These are phyloP conservation scores for Xanthoceras sorbifolium DNA, from an alignment of 345 rosid species.

Conservation along the genomic window DNA sequence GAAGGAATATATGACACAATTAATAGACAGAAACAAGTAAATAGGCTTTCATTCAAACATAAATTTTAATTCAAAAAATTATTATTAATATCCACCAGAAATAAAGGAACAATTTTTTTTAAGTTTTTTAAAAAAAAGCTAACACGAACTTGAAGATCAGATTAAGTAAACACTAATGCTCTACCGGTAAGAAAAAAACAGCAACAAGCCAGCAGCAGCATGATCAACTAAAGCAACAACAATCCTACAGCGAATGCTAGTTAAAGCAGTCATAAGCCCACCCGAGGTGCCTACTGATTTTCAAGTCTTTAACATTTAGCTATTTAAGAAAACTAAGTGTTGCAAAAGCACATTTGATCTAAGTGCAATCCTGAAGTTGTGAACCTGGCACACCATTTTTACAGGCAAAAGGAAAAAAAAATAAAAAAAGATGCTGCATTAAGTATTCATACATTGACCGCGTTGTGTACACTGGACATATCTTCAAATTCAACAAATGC, in stretches of 20 bases:
- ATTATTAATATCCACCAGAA: background rate
- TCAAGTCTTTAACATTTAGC: background rate
- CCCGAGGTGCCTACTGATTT: background rate
- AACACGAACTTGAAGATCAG: background rate
- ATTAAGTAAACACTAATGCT: background rate
- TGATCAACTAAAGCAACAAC: background rate
- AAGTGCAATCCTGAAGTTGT: background rate
- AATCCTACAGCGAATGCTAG: background rate
- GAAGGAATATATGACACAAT: background rate
- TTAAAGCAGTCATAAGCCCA: background rate
- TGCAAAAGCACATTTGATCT: background rate
- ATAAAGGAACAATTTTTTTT: too few relatives aligned
- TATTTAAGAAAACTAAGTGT: background rate
- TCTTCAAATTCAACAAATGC: slow-evolving; percentile 83
- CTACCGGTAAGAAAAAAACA: background rate
- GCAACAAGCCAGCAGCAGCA: background rate
- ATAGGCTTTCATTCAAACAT: background rate
- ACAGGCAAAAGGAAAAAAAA: background rate
- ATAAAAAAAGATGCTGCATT: background rate
- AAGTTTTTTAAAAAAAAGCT: background rate
- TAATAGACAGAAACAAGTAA: background rate
- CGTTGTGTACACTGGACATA: slow-evolving; percentile 54
- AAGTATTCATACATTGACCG: slow-evolving; percentile 48
- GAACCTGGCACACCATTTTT: background rate
- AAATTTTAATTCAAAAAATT: background rate